phyloP scores from a whole-genome alignment of 345 rosid species.

The Aquilaria malaccensis region DNA sequence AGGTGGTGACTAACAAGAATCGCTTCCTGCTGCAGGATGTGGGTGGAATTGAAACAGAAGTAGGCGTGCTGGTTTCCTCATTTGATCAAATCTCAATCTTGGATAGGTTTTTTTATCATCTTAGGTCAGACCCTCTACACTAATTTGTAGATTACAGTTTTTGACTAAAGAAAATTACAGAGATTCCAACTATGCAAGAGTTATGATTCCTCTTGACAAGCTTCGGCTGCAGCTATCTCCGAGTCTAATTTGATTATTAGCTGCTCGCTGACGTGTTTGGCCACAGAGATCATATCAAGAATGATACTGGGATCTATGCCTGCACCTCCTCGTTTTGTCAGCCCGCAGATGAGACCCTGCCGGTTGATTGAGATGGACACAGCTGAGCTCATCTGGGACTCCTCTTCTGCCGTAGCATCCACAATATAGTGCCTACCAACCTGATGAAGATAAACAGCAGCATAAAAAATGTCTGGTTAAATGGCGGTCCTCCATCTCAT shows the following conservation, averaged over 20 bases:
- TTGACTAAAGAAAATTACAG: too few relatives aligned
- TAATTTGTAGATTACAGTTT: too few relatives aligned
- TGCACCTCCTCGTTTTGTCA: constrained; percentile 71
- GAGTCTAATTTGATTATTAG: constrained; percentile 63
- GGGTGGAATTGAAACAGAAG: too few relatives aligned
- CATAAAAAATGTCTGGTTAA: background rate
- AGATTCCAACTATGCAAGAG: background rate
- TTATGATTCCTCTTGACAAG: constrained; percentile 29
- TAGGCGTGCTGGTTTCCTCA: too few relatives aligned
- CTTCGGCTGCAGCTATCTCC: constrained; percentile 76
- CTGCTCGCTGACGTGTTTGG: constrained; percentile 54
- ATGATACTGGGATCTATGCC: constrained; percentile 80
- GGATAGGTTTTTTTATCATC: too few relatives aligned
- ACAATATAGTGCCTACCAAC: constrained; percentile 70
- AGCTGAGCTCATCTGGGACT: constrained; percentile 94
- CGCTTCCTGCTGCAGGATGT: too few relatives aligned
- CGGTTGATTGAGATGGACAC: constrained; percentile 68
- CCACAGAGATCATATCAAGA: constrained; percentile 84
- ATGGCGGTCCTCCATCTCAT: too few relatives aligned
- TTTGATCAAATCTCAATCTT: too few relatives aligned
- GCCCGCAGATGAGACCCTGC: constrained; percentile 70
- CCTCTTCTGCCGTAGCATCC: constrained; percentile 91
- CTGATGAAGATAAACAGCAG: constrained; percentile 19
- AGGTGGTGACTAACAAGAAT: too few relatives aligned
- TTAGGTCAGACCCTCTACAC: too few relatives aligned